Evolutionary conservation across 2,329 filamentous ascomycete species (phyloP), one percentile per base, ranked within the genome.

Genomic region (Bipolaris cookei): DNA sequence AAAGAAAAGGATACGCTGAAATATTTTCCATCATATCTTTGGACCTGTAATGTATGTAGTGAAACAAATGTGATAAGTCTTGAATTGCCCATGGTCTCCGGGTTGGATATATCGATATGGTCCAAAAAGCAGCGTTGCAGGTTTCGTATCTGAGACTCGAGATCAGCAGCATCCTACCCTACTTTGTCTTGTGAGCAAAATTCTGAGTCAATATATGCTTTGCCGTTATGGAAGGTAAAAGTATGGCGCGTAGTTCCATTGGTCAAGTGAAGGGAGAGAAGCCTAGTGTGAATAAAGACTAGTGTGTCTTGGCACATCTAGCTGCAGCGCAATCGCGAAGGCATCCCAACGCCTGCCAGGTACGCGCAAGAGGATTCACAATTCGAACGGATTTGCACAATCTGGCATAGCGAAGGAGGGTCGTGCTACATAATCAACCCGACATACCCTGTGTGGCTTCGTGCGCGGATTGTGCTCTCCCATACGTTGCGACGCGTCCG

Each of bases 401-500:
- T 54, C 56, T 32, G 32, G 34, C 28, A 21, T 46, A 58, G 53
- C 34, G 46, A 54, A 46, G 54, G 37, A 42, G 41, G 39, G 56
- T 59, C 43, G 44, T 45, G 43, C 53, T 54, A 23, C 38, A n/a
- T 30, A 32, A 32, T 34, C 34, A 43, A 34, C 41, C 32, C 23
- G 37, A 56, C 46, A 51, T 35, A 46, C 34, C 21, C 21, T 20
- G 55, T 54, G 37, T 48, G 47, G 48, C 34, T 46, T 34, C n/a
- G 32, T 43, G 38, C 16, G 35, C 46, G 30, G 46, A 30, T 47
- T 35, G 38, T 45, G 28, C 34, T 44, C 47, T 23, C 35, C 43
- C 39, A 38, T 42, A 58, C 42, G 48, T 54, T 64, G 61, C 66
- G 70, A 75, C 73, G 73, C 73, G 73, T 74, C 65, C 45, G 47